Evolutionary conservation across 2,329 filamentous ascomycete genomes (phyloP), one percentile per base, ranked within the genome.

Genomic region (Monosporascus sp.): DNA sequence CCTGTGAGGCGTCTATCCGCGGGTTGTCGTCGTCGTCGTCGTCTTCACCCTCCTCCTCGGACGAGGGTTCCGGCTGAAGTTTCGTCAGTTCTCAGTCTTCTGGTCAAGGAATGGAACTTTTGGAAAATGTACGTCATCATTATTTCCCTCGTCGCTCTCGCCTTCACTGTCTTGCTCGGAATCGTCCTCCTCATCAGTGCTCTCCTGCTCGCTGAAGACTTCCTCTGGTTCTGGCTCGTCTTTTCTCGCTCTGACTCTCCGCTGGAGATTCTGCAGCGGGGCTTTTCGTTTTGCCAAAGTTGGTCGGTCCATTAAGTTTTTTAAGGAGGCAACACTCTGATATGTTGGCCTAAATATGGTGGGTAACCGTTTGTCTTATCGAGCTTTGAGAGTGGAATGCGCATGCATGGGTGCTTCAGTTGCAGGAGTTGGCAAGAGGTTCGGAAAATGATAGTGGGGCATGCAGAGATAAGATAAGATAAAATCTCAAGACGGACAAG

Each of bases 1-100:
- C 84, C 56, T 79, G 76, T 8, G 82, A 75, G 45, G 78, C 72
- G 54, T 80, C 76, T 52, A 79, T 68, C 19, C 69, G 70, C 6
- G 73, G 64, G 50, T 61, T 59, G n/a, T 65, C 62, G 66, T 62
- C 64, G 41, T 69, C 64, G 16, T 69, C 64, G 24, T 75, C 70
- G 52, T 76, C 70, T 2, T 70, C 67, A 40, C 71, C 68, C 26
- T 75, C 69, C 20, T 52, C 59, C 49, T 54, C 59, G 50, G 62
- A 65, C 52, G 52, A 56, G 17, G 60, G 61, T 48, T 59, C 58
- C 49, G 60, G 60, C 63, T 62, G 34, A 46, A 8, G 27, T 36
- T 52, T 56, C 57, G 56, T 66, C 49, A 41, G 47, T 46, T 22
- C 40, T 40, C 11, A 48, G 37, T 38, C 37, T 41, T 37, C 4